These are phyloP conservation scores for Rubia peregrina DNA, from an alignment of 305 asterid species.

Conservation along the genomic window DNA sequence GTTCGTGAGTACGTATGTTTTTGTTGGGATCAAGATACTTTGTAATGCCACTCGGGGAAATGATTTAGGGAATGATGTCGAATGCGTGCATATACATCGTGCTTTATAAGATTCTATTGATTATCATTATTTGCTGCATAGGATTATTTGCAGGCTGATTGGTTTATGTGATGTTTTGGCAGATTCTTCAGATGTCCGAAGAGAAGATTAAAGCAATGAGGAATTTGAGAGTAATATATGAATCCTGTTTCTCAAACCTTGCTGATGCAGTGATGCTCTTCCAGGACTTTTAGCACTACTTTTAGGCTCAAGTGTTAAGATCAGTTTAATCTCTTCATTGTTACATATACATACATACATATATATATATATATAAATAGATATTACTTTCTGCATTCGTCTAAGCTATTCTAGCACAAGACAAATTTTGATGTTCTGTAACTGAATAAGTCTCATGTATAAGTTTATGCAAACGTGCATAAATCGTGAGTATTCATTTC, in stretches of 20 bases:
- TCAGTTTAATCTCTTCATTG: neutral
- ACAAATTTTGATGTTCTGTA: neutral
- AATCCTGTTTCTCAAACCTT: constrained; percentile 51
- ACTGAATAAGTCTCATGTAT: neutral
- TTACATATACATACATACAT: no score
- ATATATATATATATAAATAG: no score
- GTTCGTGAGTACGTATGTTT: constrained; percentile 21
- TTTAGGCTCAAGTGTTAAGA: neutral
- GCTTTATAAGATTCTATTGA: neutral
- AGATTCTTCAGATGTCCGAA: constrained; percentile 54
- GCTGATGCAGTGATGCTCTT: constrained; percentile 68
- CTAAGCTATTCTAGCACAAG: neutral
- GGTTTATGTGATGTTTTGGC: constrained; percentile 12
- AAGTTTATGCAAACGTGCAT: neutral
- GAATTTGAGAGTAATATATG: constrained; percentile 44
- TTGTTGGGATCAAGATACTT: neutral
- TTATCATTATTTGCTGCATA: neutral
- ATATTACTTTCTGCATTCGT: neutral
- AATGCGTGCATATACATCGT: no score
- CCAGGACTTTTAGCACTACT: constrained; percentile 35
- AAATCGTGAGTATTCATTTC: neutral
- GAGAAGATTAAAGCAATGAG: constrained; percentile 31
- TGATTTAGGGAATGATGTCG: neutral
- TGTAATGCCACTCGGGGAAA: neutral
- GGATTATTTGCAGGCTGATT: neutral